Base-by-base conservation (phyloP, 2,329 filamentous ascomycete species). In the Cucurbitaria berberidis region DNA sequence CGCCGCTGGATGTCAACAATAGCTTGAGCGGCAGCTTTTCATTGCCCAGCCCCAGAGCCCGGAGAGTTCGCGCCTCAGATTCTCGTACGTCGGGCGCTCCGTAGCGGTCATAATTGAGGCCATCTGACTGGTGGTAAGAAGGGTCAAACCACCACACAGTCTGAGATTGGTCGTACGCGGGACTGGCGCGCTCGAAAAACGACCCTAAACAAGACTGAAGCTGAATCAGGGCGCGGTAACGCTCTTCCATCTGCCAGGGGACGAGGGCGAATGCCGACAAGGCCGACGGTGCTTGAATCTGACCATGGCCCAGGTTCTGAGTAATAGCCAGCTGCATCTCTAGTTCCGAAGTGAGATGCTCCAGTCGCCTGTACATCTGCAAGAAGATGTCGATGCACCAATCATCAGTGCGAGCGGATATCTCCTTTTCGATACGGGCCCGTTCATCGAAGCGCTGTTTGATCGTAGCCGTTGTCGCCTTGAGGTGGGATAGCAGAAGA, bases 121-220 rank as follows among this genome's bases (percentile, higher is more conserved):
- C 34, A 18, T 48, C 36, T 5, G 44, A 32, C 3, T 42, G 29
- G 4, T 53, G 50, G 16, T 30, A 48, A 1, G 21, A 21, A 13
- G 39, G 16, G 15, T 40, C 50, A 24, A 47, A 48, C 16, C 22
- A 53, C 50, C 50, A 53, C 2, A 38, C 30, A 1, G 30, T 53
- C 32, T 48, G 29, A 9, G 44, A 36, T 41, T 53, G 50, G n/a
- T 53, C 45, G 29, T 53, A 39, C 18, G 45, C 44, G 6, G 50
- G 32, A 15, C 50, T 53, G 3, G 50, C 39, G 10, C 50, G 30
- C n/a, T 53, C 45, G 26, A 44, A 34, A 10, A 48, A 39, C 5
- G 29, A 39, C 5, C 39, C 39, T 5, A 48, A n/a, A 10, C 18
- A 18, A 10, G 44, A 38, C 5, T 48, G 32, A 6, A 53, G 22